Percentiles rank a stretch among this genome's conserved stretches.
Evolutionary conservation across 2,329 filamentous ascomycete species (phyloP).

Genomic region (Zymoseptoria ardabiliae): DNA sequence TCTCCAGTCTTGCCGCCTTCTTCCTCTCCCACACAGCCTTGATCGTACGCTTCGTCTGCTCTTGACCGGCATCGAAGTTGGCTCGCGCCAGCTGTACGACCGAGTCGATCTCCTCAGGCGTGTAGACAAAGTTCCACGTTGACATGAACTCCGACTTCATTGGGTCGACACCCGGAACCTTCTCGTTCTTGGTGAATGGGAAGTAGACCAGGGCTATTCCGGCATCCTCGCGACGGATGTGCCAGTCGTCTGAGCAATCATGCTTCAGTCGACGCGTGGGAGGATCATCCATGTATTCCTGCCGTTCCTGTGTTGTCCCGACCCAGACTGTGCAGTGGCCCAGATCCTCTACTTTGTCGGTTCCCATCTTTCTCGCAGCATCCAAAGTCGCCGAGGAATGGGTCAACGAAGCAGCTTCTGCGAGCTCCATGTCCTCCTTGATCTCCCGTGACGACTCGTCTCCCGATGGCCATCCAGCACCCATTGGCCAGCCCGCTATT

Average conservation of each 20-base stretch:
- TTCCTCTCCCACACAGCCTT: slow-evolving; percentile 89
- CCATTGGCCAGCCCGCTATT: slow-evolving; percentile 89
- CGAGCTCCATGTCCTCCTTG: slow-evolving; percentile 54
- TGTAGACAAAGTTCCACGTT: slow-evolving; percentile 98
- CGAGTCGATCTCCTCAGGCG: slow-evolving; percentile 77
- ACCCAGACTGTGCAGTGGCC: slow-evolving; percentile 96
- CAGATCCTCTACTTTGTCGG: slow-evolving; percentile 43
- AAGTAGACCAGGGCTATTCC: slow-evolving; percentile 88
- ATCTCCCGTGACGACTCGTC: slow-evolving; percentile 49
- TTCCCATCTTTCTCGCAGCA: slow-evolving; percentile 13
- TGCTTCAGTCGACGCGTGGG: slow-evolving; percentile 10
- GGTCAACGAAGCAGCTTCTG: slow-evolving; percentile 33
- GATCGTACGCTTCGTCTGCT: slow-evolving; percentile 70
- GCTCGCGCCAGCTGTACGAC: slow-evolving; percentile 75
- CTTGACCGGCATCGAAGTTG: slow-evolving; percentile 78
- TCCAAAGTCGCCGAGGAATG: slow-evolving; percentile 14
- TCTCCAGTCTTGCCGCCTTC: slow-evolving; percentile 57
- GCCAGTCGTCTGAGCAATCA: slow-evolving; percentile 48
- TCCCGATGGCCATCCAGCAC: slow-evolving; percentile 80
- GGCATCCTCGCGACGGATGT: slow-evolving; percentile 67
- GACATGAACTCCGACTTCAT: slow-evolving; percentile 76
- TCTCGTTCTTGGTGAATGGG: slow-evolving; percentile 76
- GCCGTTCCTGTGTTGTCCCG: slow-evolving; percentile 64
- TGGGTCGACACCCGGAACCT: slow-evolving; percentile 75
- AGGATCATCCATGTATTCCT: slow-evolving; percentile 23